Evolutionary conservation across 345 rosid species (phyloP).

Genomic region (Trapa incisa): DNA sequence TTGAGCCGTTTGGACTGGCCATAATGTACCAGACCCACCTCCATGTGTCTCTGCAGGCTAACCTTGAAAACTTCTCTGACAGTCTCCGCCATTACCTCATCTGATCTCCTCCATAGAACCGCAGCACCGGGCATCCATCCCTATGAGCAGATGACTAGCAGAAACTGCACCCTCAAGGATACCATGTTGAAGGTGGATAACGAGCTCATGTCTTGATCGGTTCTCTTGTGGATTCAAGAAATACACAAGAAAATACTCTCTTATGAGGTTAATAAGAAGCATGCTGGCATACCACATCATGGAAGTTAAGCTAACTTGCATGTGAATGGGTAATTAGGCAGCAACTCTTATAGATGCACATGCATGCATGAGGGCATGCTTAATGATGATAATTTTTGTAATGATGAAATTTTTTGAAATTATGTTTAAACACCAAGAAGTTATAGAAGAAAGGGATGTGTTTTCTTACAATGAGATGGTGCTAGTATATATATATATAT

Average conservation of each 20-base stretch:
- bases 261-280: too few species aligned
- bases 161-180: background rate
- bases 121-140: background rate
- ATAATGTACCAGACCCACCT: conserved; percentile 7
- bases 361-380: too few species aligned
- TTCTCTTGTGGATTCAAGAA: background rate
- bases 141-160: background rate
- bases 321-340: too few species aligned
- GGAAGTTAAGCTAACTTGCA: too few species aligned
- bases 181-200: background rate
- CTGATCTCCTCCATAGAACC: background rate
- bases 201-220: background rate
- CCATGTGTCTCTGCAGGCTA: conserved; percentile 7
- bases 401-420: too few species aligned
- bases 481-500: too few species aligned
- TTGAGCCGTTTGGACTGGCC: conserved; percentile 8
- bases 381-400: too few species aligned
- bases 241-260: background rate
- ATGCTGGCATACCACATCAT: too few species aligned
- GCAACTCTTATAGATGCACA: too few species aligned
- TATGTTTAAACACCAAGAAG: too few species aligned
- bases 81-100: conserved; percentile 1
- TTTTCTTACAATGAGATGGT: too few species aligned
- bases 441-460: too few species aligned
- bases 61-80: conserved; percentile 3